phyloP scores from a whole-genome alignment of 2,329 filamentous ascomycete genomes.

The Penicillium digitatum region DNA sequence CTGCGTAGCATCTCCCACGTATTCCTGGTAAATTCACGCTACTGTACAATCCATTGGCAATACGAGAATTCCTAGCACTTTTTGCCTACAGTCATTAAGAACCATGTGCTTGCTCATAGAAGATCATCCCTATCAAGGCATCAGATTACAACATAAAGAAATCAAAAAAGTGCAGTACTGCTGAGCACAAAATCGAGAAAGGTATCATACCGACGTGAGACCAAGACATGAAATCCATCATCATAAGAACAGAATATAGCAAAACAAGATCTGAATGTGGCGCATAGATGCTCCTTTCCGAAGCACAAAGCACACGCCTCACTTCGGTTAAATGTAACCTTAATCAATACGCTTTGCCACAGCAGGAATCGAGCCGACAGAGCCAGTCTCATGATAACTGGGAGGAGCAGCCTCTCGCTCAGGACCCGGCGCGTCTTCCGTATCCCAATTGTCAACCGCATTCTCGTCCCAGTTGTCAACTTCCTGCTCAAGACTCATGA shows the following conservation, averaged over 20 bases:
- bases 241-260: slow-evolving; percentile 6
- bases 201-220: slow-evolving; percentile 18
- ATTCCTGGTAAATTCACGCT: not conserved
- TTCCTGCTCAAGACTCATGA: slow-evolving; percentile 70
- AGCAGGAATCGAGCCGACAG: slow-evolving; percentile 16
- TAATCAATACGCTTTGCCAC: slow-evolving; percentile 35
- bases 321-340: not conserved
- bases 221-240: slow-evolving; percentile 17
- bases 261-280: not conserved
- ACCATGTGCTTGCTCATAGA: not conserved
- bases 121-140: not conserved
- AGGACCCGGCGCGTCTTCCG: slow-evolving; percentile 47
- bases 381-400: slow-evolving; percentile 16
- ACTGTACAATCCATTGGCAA: not conserved
- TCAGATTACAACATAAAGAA: slow-evolving; percentile 6
- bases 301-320: not conserved
- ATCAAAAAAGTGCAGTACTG: slow-evolving; percentile 4
- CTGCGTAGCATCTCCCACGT: not conserved
- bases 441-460: slow-evolving; percentile 62
- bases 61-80: not conserved
- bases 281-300: not conserved
- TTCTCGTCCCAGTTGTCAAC: slow-evolving; percentile 96
- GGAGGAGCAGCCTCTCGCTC: slow-evolving; percentile 21
- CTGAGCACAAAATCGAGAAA: slow-evolving; percentile 8
- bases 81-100: not conserved